A percentile compares a stretch with the other conserved stretches of the same genome.
Evolutionary conservation across 768 basidiomycete species (phyloP).

Genomic region (Kwoniella bestiolae): DNA sequence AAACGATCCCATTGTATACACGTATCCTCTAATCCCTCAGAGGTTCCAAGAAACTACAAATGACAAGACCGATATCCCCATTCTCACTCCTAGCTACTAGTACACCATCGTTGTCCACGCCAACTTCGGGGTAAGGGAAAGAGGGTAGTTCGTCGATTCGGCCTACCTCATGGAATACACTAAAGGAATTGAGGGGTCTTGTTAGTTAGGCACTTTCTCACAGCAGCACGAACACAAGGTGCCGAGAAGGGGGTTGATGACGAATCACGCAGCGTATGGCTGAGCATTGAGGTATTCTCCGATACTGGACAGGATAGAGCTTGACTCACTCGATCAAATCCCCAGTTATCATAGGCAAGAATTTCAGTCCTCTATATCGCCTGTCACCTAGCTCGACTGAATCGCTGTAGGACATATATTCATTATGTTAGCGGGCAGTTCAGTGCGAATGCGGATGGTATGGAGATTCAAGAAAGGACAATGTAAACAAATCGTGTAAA

Average conservation of each 20-base stretch:
- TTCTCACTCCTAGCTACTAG: constrained; percentile 46
- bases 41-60: constrained; percentile 57
- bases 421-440: too few species aligned
- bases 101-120: constrained; percentile 57
- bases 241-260: too few species aligned
- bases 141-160: constrained; percentile 55
- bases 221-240: too few species aligned
- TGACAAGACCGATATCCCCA: constrained; percentile 53
- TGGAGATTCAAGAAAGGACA: too few species aligned
- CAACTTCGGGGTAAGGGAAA: constrained; percentile 55
- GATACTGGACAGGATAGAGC: too few species aligned
- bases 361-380: constrained; percentile 51
- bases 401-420: constrained; percentile 32
- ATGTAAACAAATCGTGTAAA: too few species aligned
- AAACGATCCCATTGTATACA: too few species aligned
- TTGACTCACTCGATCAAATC: constrained; percentile 55
- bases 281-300: too few species aligned
- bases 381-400: constrained; percentile 31
- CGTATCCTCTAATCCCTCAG: constrained; percentile 10
- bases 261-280: not conserved
- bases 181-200: not conserved
- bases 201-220: too few species aligned
- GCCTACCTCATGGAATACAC: constrained; percentile 57
- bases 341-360: constrained; percentile 49
- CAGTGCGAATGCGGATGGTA: too few species aligned